Evolutionary conservation across 306 rosid species (phyloP), one percentile per base, ranked within the genome.

Genomic region (Acacia confusa): DNA sequence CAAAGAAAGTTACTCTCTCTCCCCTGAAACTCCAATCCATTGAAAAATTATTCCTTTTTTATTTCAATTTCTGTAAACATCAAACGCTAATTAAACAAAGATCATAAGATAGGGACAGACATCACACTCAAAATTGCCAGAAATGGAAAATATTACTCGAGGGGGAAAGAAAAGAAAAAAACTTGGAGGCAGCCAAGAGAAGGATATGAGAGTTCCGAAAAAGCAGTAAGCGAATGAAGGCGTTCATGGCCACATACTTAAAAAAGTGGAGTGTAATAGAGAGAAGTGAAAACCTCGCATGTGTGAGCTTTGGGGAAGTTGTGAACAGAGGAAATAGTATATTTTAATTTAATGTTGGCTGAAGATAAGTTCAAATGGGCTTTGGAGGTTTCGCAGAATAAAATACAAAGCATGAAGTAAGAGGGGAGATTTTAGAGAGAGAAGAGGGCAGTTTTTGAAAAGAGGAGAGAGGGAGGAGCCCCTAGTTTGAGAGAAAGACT

Each of bases 321-420:
- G 85, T 76, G 68, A 63, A 28, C 6, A 12, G 40, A 4, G 9
- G 6, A 14, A 28, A 74, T 44, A 1, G 55, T 75, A 12, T 61
- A 24, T 11, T 45, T 45, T 11, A 43, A 43, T 3, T n/a, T n/a
- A 0, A 74, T 9, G 47, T 48, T 25, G 82, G 76, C 28, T 76
- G 66, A 44, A 83, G 94, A 92, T 87, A 85, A 89, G 93, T 88
- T 88, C 91, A 85, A 87, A 84, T 13, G 82, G 83, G 45, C 27
- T 60, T 53, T 40, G 81, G 68, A 22, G 75, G 69, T 77, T 89
- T 89, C 36, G 28, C 55, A 57, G 60, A 38, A 40, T 55, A n/a
- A 38, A 74, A 74, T 64, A 84, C 70, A 53, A 82, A 44, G 14
- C 22, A 43, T 88, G 72, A 78, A 67, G 81, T 70, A 64, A 78